Evolutionary conservation across 2,329 filamentous ascomycete species (phyloP).

Genomic region (Cytospora schulzeri): DNA sequence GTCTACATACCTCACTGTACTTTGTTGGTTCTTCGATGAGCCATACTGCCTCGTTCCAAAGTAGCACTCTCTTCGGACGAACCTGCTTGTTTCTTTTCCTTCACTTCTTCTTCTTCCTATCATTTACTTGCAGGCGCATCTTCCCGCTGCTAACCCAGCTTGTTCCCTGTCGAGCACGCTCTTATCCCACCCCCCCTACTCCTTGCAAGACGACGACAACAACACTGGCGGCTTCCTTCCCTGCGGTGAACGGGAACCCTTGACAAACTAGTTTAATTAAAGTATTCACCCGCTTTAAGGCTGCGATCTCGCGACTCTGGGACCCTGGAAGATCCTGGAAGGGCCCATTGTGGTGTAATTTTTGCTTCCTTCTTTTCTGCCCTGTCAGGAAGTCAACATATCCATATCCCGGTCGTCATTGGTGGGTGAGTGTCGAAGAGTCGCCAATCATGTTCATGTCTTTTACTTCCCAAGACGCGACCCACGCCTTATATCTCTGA

Average conservation of each 20-base stretch:
- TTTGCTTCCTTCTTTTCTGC: slow-evolving; percentile 35
- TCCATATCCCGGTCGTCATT: slow-evolving; percentile 15
- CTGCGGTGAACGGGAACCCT: slow-evolving; percentile 38
- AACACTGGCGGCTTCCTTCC: slow-evolving; percentile 41
- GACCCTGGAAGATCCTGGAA: slow-evolving; percentile 30
- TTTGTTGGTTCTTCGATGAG: slow-evolving; percentile 20
- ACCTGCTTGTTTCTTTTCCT: slow-evolving; percentile 27
- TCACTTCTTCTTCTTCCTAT: slow-evolving; percentile 27
- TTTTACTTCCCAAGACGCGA: slow-evolving; percentile 41
- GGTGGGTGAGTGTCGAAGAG: slow-evolving; percentile 25
- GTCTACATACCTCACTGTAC: slow-evolving; percentile 21
- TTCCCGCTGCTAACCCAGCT: slow-evolving; percentile 42
- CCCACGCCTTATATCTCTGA: slow-evolving; percentile 41
- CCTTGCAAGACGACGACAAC: slow-evolving; percentile 42
- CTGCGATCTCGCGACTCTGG: slow-evolving; percentile 21
- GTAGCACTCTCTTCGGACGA: slow-evolving; percentile 22
- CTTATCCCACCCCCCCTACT: slow-evolving; percentile 36
- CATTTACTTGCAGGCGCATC: slow-evolving; percentile 37
- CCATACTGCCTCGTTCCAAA: slow-evolving; percentile 20
- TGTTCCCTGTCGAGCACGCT: slow-evolving; percentile 36
- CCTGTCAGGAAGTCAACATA: slow-evolving; percentile 27
- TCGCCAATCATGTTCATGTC: slow-evolving; percentile 50
- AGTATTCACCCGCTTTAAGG: slow-evolving; percentile 38
- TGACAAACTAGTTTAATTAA: slow-evolving; percentile 43
- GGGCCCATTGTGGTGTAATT: slow-evolving; percentile 29